These are phyloP conservation scores for Acacia confusa DNA, from an alignment of 306 rosid genomes.

Conservation along the genomic window DNA sequence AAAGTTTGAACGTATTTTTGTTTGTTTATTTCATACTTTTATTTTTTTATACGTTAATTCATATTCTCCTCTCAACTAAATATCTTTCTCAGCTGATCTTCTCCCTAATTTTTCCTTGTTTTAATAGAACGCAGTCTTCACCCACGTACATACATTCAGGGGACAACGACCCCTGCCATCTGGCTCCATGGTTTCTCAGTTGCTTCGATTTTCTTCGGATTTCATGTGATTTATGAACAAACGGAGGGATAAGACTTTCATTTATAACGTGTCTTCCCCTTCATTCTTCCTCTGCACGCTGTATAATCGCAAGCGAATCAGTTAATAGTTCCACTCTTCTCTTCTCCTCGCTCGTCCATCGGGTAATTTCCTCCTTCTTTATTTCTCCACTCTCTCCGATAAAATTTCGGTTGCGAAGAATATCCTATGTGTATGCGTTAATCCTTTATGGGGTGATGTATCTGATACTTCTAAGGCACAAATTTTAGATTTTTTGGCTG, in stretches of 20 bases:
- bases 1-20: too few relatives aligned
- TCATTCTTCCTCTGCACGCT: not conserved
- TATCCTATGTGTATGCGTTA: not conserved
- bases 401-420: not conserved
- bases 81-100: too few relatives aligned
- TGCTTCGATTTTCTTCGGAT: not conserved
- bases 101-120: too few relatives aligned
- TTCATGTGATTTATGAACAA: not conserved
- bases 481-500: not conserved
- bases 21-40: too few relatives aligned
- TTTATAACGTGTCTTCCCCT: not conserved
- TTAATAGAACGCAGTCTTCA: too few relatives aligned
- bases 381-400: not conserved
- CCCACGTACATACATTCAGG: not conserved
- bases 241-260: not conserved
- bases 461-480: not conserved
- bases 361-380: not conserved
- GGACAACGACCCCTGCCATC: conserved; percentile 9
- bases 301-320: not conserved
- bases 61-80: too few relatives aligned
- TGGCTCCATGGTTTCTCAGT: conserved; percentile 9
- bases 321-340: not conserved
- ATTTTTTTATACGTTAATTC: too few relatives aligned
- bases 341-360: not conserved
- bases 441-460: not conserved